Evolutionary conservation across 2,329 filamentous ascomycete species (phyloP), one percentile per base, ranked within the genome.

Genomic region (Cordyceps sp.): DNA sequence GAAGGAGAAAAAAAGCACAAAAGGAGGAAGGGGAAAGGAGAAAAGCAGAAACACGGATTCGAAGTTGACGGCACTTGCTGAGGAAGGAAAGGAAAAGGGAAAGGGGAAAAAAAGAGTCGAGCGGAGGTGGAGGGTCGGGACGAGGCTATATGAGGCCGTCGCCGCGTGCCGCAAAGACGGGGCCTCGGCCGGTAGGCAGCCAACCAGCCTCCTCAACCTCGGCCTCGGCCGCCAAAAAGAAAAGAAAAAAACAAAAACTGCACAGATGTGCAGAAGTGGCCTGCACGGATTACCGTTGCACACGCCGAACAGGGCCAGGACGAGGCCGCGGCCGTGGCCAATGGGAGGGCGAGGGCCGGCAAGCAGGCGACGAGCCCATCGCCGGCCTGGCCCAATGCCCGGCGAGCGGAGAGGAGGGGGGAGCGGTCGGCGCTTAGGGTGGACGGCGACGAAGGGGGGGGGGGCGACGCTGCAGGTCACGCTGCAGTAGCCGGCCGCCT

Each of bases 1-100:
- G 20, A 21, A 13, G 19, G 14, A 10, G n/a, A 14, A 6, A 13
- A 21, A 15, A 15, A 42, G 45, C 45, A 50, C 52, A 52, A 54
- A 53, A 48, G 17, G 7, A 10, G 49, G 41, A 38, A 44, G 41
- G 45, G 51, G 46, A 47, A 46, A 42, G 42, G 45, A 54, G 12
- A 21, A 30, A n/a, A 19, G 27, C 19, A 41, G 42, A 49, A 50
- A 45, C 50, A 61, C 63, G 60, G 61, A 64, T 63, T 63, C 50
- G 55, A 52, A 45, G 49, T 59, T 65, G 65, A 42, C 55, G 62
- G 49, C 60, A 61, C 73, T 79, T 79, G 75, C 74, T 77, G 64
- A 64, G 64, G 73, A 71, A 47, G 47, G 47, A 48, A 58, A 57
- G 54, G 59, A 27, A 16, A n/a, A 18, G 13, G 50, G 46, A 55